Evolutionary conservation across 495 filamentous ascomycete species (phyloP), one percentile per base, ranked within the genome.

Genomic region (Lepraria neglecta): DNA sequence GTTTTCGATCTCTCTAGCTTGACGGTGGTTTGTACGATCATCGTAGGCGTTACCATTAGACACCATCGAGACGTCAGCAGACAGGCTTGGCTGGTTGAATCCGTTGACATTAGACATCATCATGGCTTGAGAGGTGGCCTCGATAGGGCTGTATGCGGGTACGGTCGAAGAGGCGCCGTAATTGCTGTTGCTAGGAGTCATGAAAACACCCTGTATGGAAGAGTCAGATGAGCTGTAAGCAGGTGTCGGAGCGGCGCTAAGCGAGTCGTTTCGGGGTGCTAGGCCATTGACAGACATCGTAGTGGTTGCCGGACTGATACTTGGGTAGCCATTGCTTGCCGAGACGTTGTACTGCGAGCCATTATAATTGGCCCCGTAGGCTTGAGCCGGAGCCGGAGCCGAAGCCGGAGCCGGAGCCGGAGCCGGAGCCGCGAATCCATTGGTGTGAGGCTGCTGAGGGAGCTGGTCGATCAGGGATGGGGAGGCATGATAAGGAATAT

Each of bases 61-160:
- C 12, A 33, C 24, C 51, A 46, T 42, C 9, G 56, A 40, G 35
- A 64, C 33, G 19, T 58, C 15, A 43, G 55, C 43, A 14, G 55
- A 17, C 15, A 35, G 5, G 15, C 17, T 28, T 44, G 17, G 35
- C 3, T 58, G 21, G 40, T 35, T 38, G 9, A 42, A n/a, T 6
- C 38, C 30, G 62, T 60, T 21, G 28, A 67, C 69, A 6, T 69
- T 70, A 48, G 68, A 65, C 44, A 74, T 75, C 38, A 74, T 72
- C 24, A 74, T 69, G 15, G 72, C 43, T 54, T 54, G 51, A 54
- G 51, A 33, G 7, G 35, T 38, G 35, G 35, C 7, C 35, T 38
- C 35, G 7, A 38, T 38, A 38, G 35, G 35, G 35, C 35, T 38
- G 35, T 38, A 38, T 12, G 35, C 12, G 7, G 35, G 35, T 38